Base-by-base conservation (phyloP, 257 asterid genomes). In the Solanum neorickii region DNA sequence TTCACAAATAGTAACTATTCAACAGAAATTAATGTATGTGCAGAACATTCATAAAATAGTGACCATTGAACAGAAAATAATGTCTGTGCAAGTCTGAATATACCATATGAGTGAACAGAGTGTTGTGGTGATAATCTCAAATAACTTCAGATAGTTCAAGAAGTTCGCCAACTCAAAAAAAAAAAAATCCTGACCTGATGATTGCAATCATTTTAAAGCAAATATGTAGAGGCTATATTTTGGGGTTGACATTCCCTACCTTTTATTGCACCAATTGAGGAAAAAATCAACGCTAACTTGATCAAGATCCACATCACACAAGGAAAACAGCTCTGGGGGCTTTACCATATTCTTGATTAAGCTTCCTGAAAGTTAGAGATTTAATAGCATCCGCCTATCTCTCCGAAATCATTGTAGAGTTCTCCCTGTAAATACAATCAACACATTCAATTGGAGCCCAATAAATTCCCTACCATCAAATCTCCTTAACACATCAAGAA, bases 301-400 rank as follows among this genome's bases (percentile, higher is more conserved):
- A 92, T 97, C 99, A 88, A 97, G 96, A 91, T 97, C 98, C 91
- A 97, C 98, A 88, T 97, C 99, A 88, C 94, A 98, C 90, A 97
- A 93, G 13, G 99, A 92, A 92, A 89, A 95, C 95, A 5, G 98
- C 99, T 56, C 99, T 98, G 1, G 99, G 70, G 99, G 99, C 97
- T 95, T 93, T 85, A 95, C 94, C 86, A 97, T 98, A 91, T 93
- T 97, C 94, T 96, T 94, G 88, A 97, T 90, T 88, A 94, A 91
- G 92, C 95, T 95, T 86, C 98, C 98, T 56, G 98, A 92, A 60
- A 97, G 93, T 78, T 95, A 89, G 90, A 94, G 95, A 91, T 94
- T 94, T 42, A 97, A 89, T 59, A 97, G 95, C 12, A 93, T 93
- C 9, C 98, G 92, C 88, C 99, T 92, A 88, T 97, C 99, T 83